Conservation (phyloP, 2,329 filamentous ascomycete species). For the Colletotrichum sp. region DNA sequence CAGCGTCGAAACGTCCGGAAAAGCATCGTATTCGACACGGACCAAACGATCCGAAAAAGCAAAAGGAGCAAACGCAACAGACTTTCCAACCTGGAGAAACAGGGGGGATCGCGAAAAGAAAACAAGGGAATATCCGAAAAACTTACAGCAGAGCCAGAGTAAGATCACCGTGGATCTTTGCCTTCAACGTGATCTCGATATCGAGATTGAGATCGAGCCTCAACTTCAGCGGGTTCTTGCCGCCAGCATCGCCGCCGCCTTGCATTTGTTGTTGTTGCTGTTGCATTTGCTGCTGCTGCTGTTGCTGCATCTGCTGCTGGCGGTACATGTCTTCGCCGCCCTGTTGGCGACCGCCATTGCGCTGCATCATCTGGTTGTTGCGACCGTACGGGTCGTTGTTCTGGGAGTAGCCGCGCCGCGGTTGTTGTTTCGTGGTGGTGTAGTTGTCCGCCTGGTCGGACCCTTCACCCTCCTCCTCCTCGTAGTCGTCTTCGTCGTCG, state of each 20-base stretch:
- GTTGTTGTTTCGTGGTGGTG: background rate
- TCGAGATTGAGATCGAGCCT: conserved; percentile 71
- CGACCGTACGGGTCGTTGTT: background rate
- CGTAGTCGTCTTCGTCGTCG: conserved; percentile 26
- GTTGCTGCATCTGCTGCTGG: conserved; percentile 26
- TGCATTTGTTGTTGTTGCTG: conserved; percentile 22
- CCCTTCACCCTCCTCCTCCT: conserved; percentile 7
- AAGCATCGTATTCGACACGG: background rate
- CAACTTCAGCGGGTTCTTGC: conserved; percentile 27
- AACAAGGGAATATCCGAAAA: background rate
- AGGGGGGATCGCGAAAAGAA: background rate
- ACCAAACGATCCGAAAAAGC: background rate
- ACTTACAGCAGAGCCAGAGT: conserved; percentile 74
- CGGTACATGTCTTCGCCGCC: conserved; percentile 13
- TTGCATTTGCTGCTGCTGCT: conserved; percentile 27
- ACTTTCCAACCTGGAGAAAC: too few species aligned
- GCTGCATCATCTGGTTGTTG: conserved; percentile 8
- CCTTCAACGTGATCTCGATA: conserved; percentile 80
- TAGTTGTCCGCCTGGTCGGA: conserved; percentile 14
- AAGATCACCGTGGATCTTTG: conserved; percentile 79
- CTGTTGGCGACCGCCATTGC: background rate
- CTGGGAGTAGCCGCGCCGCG: background rate
- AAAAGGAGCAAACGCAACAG: background rate
- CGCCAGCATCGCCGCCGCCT: conserved; percentile 25
- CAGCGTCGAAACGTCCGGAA: background rate